These are phyloP conservation scores for Aspergillus carbonarius DNA, from an alignment of 2,329 filamentous ascomycete genomes.

Conservation along the genomic window DNA sequence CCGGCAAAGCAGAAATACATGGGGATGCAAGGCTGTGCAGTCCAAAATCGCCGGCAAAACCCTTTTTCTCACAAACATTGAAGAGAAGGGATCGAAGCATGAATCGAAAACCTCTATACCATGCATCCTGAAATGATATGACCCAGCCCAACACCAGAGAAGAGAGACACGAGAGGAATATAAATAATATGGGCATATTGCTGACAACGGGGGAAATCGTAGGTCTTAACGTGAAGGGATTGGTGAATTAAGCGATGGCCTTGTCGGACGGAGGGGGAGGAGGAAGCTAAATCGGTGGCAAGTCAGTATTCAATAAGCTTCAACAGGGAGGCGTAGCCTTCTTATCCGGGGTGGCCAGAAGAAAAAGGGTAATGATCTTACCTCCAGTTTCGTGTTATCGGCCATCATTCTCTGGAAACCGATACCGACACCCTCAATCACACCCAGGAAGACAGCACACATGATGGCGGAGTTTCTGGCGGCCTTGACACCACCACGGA, in stretches of 20 bases:
- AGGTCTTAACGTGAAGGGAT: slow-evolving; percentile 12
- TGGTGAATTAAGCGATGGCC: slow-evolving; percentile 34
- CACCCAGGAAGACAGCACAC: slow-evolving; percentile 87
- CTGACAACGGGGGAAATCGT: slow-evolving; percentile 18
- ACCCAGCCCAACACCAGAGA: slow-evolving; percentile 41
- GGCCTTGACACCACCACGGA: slow-evolving; percentile 87
- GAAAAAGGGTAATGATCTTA: slow-evolving; percentile 33
- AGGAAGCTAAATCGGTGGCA: slow-evolving; percentile 30
- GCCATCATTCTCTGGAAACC: slow-evolving; percentile 94
- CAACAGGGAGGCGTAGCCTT: background rate
- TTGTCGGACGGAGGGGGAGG: slow-evolving; percentile 39
- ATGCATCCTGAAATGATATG: slow-evolving; percentile 35
- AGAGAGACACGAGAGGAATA: slow-evolving; percentile 35
- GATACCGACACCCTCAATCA: slow-evolving; percentile 97
- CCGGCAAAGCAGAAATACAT: slow-evolving; percentile 16
- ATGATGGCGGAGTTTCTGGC: slow-evolving; percentile 95
- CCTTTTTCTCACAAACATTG: slow-evolving; percentile 25
- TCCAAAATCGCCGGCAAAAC: slow-evolving; percentile 28
- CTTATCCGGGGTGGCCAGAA: background rate
- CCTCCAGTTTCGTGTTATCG: slow-evolving; percentile 80
- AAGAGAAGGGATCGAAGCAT: slow-evolving; percentile 29
- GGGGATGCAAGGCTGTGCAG: slow-evolving; percentile 28
- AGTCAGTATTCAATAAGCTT: background rate
- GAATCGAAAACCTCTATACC: slow-evolving; percentile 35
- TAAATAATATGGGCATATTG: slow-evolving; percentile 21